Base-by-base conservation (phyloP, 1,284 basidiomycete genomes). In the Volvariella surrecta region DNA sequence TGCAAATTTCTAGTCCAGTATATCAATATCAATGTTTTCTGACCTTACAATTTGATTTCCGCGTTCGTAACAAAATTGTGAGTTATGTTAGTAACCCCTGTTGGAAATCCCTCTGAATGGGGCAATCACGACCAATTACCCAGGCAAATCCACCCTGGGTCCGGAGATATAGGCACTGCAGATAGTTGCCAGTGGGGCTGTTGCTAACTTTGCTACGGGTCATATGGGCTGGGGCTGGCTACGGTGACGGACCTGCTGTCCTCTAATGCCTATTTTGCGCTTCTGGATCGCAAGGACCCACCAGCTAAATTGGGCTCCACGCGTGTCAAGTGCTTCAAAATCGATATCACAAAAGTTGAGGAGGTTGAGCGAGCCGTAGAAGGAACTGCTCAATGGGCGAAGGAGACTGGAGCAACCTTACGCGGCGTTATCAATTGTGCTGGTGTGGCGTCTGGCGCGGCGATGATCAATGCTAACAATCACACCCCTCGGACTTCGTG, bases 381-480 rank as follows among this genome's bases (percentile, higher is more conserved):
- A 10, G 51, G 51, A 20, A 64, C 64, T 3, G 59, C 70, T 1
- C 55, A 56, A 32, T 77, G 74, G 74, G 52, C 67, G 3, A 49
- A 60, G 18, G 57, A 60, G 40, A 72, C 68, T 0, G 58, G 59
- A 8, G 69, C 72, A 4, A 52, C 55, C 15, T 55, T 78, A 6
- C 71, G 73, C n/a, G 75, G 75, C 6, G 68, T 78, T 4, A 62
- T 78, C 28, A 74, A 74, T 52, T 73, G 70, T 51, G 75, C 75
- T 7, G 75, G 75, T 11, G 64, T 75, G 1, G 74, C 59, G 11
- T 48, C 54, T 11, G 63, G 61, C 3, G 60, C 58, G 0, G 73
- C 74, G 59, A 66, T 76, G 17, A 68, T 76, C 39, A 66, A 71
- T 43, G 53, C 61, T 1, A 50, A 67, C 15, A 66, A 67, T 22